Base-by-base conservation (phyloP, 164 flowering plant species). In the Magnolia kwangsiensis region DNA sequence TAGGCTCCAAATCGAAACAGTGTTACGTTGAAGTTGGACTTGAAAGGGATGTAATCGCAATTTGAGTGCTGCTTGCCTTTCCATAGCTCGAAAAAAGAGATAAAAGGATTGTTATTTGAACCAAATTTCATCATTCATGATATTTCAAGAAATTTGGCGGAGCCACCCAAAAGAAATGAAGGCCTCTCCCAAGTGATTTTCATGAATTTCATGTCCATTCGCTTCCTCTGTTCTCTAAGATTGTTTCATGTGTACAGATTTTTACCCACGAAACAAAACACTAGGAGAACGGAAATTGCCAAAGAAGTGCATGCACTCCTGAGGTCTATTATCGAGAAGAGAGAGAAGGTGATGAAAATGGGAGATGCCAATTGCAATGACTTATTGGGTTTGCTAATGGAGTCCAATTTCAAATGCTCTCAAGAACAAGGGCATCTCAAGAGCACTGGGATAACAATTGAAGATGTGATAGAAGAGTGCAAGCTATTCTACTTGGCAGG, bases 381-480 rank as follows among this genome's bases (percentile, higher is more conserved):
- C 13, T 49, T 77, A 18, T 29, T 77, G 75, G 79, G 79, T 8
- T 45, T 72, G 71, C 21, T 77, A 31, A 13, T 72, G 75, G 75
- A 72, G 24, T 72, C 79, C 14, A 51, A 65, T 29, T 19, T 67
- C 7, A 70, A 11, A 59, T 55, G 70, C 4, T 49, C 63, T n/a
- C 65, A 69, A 20, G 61, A 66, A n/a, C 64, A 67, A 4, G 66
- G 16, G 18, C 50, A 20, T 21, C 21, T 19, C 51, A 29, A 61
- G 65, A n/a, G 78, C 84, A 27, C 87, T 1, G 63, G 18, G 18
- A 78, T 88, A 86, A 82, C 79, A 23, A 78, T 78, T 51, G 88
- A 88, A 50, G 90, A 86, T 19, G 74, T 88, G 23, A 80, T 87
- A 14, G 89, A 86, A 50, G 88, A 88, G 74, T 86, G 90, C 80